These are phyloP conservation scores for Neoarthrinium moseri DNA, from an alignment of 2,329 filamentous ascomycete species.

Conservation along the genomic window DNA sequence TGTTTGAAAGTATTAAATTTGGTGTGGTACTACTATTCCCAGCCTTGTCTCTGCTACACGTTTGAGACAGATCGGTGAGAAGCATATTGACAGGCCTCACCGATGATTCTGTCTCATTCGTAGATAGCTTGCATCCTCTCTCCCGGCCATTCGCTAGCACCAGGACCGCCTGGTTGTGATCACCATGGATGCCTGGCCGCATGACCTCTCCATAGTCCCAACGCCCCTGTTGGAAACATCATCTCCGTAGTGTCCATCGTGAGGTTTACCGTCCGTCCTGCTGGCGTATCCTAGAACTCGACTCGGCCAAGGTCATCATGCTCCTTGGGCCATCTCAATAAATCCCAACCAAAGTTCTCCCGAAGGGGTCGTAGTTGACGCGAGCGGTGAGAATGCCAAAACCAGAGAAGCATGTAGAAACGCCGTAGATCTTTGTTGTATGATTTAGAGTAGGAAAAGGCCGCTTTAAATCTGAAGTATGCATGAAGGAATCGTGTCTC, in stretches of 20 bases:
- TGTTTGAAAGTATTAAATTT: too few species aligned
- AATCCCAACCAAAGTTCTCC: background rate
- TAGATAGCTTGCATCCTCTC: background rate
- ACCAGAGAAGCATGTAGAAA: background rate
- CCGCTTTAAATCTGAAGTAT: background rate
- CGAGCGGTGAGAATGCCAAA: background rate
- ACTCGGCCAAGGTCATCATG: background rate
- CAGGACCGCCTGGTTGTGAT: background rate
- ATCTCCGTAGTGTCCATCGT: background rate
- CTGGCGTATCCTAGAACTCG: background rate
- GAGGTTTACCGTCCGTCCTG: background rate
- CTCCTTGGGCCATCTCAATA: background rate
- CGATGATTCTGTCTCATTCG: too few species aligned
- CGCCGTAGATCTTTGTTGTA: background rate
- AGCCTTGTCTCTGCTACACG: too few species aligned
- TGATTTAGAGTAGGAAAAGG: background rate
- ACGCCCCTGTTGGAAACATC: background rate
- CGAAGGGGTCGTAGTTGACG: background rate
- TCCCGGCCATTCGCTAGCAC: slow-evolving; percentile 4
- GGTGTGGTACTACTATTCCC: too few species aligned
- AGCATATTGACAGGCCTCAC: too few species aligned
- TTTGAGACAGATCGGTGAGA: too few species aligned
- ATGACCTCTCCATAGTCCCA: too few species aligned
- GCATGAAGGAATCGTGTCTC: background rate
- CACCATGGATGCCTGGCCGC: slow-evolving; percentile 3